Percentiles rank a stretch among this genome's conserved stretches.
phyloP scores from a whole-genome alignment of 2,329 filamentous ascomycete species.

The Zymoseptoria brevis region DNA sequence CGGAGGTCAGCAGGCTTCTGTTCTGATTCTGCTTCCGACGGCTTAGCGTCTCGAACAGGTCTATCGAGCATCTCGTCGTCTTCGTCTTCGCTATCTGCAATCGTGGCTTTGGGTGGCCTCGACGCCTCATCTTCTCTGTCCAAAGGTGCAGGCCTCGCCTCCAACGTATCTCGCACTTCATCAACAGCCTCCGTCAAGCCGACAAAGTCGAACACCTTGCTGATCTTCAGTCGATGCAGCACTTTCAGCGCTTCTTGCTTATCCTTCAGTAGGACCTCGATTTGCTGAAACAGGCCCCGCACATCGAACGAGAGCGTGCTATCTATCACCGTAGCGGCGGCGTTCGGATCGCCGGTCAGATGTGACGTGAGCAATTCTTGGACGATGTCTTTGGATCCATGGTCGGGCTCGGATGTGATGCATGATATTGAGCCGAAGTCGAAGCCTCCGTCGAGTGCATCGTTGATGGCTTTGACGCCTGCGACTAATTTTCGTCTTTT shows the following conservation, averaged over 20 bases:
- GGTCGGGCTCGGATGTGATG: slow-evolving; percentile 29
- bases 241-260: slow-evolving; percentile 29
- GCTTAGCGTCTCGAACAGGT: background rate
- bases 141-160: background rate
- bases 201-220: slow-evolving; percentile 44
- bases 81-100: slow-evolving; percentile 29
- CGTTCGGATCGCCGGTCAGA: slow-evolving; percentile 25
- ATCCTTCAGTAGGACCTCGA: slow-evolving; percentile 8
- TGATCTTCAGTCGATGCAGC: slow-evolving; percentile 41
- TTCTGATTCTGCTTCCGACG: background rate
- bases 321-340: slow-evolving; percentile 39
- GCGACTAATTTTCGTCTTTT: slow-evolving; percentile 49
- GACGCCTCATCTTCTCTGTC: background rate
- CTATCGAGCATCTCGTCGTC: slow-evolving; percentile 36
- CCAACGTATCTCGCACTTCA: slow-evolving; percentile 36
- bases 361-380: slow-evolving; percentile 33
- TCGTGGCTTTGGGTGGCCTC: slow-evolving; percentile 18
- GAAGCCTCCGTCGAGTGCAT: slow-evolving; percentile 32
- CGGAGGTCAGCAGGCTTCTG: background rate
- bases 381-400: slow-evolving; percentile 22
- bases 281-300: slow-evolving; percentile 28
- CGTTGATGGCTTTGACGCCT: slow-evolving; percentile 28
- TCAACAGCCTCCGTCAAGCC: slow-evolving; percentile 40
- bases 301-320: slow-evolving; percentile 41
- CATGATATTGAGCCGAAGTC: slow-evolving; percentile 30